Evolutionary conservation across 495 filamentous ascomycete species (phyloP).

Genomic region (Jackrogersella multiformis): DNA sequence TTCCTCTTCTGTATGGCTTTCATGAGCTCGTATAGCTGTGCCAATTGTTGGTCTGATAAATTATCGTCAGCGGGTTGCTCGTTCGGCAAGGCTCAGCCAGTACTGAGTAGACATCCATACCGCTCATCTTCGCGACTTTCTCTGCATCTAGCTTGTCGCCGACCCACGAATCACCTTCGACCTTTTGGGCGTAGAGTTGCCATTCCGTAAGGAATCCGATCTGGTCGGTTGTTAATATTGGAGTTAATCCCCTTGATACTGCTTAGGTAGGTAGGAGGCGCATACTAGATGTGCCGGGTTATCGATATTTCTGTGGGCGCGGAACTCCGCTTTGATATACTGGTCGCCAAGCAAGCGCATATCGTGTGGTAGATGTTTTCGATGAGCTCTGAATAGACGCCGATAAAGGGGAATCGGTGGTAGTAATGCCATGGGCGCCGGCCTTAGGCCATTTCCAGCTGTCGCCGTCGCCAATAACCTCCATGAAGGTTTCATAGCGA

Average conservation of each 20-base stretch:
- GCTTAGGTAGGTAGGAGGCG: background rate
- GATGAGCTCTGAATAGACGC: conserved; percentile 84
- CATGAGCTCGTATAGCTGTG: conserved; percentile 95
- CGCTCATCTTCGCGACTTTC: conserved; percentile 94
- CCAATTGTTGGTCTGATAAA: conserved; percentile 83
- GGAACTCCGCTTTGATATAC: conserved; percentile 92
- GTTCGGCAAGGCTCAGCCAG: background rate
- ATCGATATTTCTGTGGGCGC: conserved; percentile 80
- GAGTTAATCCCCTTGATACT: background rate
- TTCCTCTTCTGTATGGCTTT: conserved; percentile 74
- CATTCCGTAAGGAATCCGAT: conserved; percentile 96
- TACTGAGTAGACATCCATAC: conserved; percentile 61
- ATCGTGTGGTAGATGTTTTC: conserved; percentile 74
- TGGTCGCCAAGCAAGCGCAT: conserved; percentile 86
- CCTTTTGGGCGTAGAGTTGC: conserved; percentile 90
- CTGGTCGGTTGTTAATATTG: conserved; percentile 52
- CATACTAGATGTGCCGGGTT: conserved; percentile 92
- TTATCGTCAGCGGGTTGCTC: conserved; percentile 8
- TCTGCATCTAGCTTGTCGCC: conserved; percentile 78
- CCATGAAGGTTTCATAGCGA: conserved; percentile 44
- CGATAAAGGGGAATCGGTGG: conserved; percentile 93
- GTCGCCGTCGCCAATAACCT: conserved; percentile 47
- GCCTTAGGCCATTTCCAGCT: conserved; percentile 47
- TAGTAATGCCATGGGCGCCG: conserved; percentile 77
- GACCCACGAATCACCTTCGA: conserved; percentile 86